Conservation (phyloP, 2,329 filamentous ascomycete species). For the Ophiostoma quercus region DNA sequence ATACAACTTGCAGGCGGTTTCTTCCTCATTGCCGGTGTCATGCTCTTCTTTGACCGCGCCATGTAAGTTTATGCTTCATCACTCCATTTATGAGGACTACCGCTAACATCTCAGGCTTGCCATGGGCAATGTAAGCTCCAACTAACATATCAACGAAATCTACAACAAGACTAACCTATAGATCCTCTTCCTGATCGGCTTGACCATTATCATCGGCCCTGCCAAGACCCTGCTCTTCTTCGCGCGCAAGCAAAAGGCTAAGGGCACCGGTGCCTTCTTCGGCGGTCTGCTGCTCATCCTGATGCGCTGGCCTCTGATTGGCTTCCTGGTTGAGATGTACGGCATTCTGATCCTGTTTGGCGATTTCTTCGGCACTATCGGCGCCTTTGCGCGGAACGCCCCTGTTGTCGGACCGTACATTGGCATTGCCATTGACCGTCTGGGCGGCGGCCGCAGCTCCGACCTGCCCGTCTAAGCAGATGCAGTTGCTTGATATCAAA, state of each 20-base stretch:
- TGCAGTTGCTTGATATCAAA: neutral
- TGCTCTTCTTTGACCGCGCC: conserved; percentile 96
- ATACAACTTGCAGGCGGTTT: conserved; percentile 61
- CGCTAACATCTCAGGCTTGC: conserved; percentile 59
- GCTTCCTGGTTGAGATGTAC: conserved; percentile 86
- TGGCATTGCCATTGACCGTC: conserved; percentile 64
- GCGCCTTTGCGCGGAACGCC: conserved; percentile 75
- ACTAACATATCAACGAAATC: neutral
- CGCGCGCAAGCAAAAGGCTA: conserved; percentile 84
- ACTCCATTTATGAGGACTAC: neutral
- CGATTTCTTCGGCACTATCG: conserved; percentile 91
- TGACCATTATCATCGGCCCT: conserved; percentile 90
- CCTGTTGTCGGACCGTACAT: conserved; percentile 86
- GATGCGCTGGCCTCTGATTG: conserved; percentile 82
- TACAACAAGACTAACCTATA: conserved; percentile 36
- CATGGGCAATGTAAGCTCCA: conserved; percentile 78
- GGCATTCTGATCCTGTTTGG: conserved; percentile 92
- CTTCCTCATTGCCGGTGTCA: conserved; percentile 88
- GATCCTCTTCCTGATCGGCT: conserved; percentile 96
- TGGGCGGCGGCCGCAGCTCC: conserved; percentile 63
- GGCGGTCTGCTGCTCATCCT: conserved; percentile 79
- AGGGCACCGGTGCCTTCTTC: conserved; percentile 85
- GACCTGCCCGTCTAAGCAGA: conserved; percentile 66
- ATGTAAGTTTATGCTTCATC: conserved; percentile 56
- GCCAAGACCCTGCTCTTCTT: conserved; percentile 93